These are phyloP conservation scores for Capsicum pubescens DNA, from an alignment of 257 asterid species.

Conservation along the genomic window DNA sequence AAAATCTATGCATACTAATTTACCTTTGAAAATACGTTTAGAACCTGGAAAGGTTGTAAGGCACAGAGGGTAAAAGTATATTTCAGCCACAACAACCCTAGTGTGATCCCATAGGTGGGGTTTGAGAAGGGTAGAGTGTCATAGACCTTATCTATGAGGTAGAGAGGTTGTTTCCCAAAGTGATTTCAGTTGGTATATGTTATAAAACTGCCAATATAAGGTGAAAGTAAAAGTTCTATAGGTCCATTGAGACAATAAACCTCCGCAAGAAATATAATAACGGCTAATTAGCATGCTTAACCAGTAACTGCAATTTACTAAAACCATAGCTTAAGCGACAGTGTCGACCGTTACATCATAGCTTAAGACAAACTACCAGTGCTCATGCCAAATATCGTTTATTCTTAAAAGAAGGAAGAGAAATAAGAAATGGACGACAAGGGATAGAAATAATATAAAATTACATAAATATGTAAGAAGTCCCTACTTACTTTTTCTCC, in stretches of 20 bases:
- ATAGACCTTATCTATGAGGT: too few relatives aligned
- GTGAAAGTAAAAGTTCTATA: slow-evolving; percentile 8
- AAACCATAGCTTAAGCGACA: not conserved
- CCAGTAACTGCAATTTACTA: not conserved
- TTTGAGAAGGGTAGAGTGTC: too few relatives aligned
- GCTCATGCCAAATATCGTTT: not conserved
- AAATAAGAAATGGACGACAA: slow-evolving; percentile 25
- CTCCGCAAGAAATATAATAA: not conserved
- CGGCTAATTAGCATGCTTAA: not conserved
- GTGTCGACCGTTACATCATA: too few relatives aligned
- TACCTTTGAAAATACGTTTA: too few relatives aligned
- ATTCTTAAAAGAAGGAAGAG: slow-evolving; percentile 25
- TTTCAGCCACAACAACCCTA: too few relatives aligned
- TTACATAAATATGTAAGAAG: not conserved
- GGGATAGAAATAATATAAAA: not conserved
- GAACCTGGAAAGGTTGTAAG: not conserved
- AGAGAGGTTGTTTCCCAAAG: too few relatives aligned
- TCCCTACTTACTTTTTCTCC: slow-evolving; percentile 74
- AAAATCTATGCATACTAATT: too few relatives aligned
- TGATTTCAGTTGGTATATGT: not conserved
- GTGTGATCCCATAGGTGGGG: too few relatives aligned
- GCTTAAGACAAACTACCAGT: not conserved
- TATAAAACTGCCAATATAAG: not conserved
- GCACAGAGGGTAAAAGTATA: not conserved
- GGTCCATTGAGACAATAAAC: not conserved